A percentile compares a stretch with the other conserved stretches of the same genome.
phyloP scores from a whole-genome alignment of 352 stramenopile genomes.

The Stramenopiles sp. region DNA sequence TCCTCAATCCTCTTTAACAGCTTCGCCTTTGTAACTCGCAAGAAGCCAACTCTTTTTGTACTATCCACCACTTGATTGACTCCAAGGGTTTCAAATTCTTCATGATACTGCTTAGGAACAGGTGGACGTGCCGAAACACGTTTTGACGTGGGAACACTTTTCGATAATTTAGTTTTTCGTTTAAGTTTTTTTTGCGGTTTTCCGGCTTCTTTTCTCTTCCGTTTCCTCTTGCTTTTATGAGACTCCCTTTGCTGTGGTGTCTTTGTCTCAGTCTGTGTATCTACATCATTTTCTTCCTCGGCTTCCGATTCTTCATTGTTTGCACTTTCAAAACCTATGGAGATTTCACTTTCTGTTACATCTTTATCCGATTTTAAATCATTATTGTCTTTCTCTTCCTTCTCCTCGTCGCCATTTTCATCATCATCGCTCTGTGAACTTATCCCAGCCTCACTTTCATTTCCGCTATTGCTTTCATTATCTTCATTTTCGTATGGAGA shows the following conservation, averaged over 20 bases:
- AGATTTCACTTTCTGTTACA: no score
- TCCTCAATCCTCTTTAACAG: constrained; percentile 1
- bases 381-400: neutral
- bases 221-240: neutral
- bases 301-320: constrained; percentile 7
- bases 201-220: neutral
- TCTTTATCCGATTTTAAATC: no score
- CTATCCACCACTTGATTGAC: neutral
- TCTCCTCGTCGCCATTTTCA: neutral
- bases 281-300: neutral
- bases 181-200: neutral
- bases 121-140: neutral
- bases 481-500: neutral
- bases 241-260: neutral
- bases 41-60: neutral
- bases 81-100: neutral
- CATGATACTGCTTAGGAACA: constrained; percentile 1
- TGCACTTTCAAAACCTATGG: no score
- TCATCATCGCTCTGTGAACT: neutral
- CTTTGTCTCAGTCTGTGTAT: neutral
- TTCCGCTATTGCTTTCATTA: neutral
- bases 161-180: no score
- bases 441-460: neutral
- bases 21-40: neutral
- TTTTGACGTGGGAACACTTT: no score